phyloP scores from a whole-genome alignment of 495 filamentous ascomycete genomes.

The Penicillium odoratum region DNA sequence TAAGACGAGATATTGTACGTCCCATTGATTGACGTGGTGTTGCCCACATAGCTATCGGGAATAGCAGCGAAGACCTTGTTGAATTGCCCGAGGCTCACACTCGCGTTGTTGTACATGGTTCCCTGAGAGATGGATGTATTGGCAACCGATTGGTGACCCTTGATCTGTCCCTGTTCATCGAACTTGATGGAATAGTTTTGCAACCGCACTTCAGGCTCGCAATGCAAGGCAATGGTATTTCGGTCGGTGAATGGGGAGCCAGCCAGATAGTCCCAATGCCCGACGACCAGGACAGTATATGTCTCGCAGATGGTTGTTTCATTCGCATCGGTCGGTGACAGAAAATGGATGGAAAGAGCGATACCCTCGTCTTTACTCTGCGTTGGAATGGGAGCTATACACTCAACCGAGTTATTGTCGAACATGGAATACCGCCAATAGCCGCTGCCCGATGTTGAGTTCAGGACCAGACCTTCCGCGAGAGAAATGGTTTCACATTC shows the following conservation, averaged over 20 bases:
- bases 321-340: slow-evolving; percentile 28
- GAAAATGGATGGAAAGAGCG: slow-evolving; percentile 39
- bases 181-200: slow-evolving; percentile 33
- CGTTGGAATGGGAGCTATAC: slow-evolving; percentile 29
- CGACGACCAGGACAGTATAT: slow-evolving; percentile 38
- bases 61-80: slow-evolving; percentile 45
- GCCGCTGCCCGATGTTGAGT: slow-evolving; percentile 12
- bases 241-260: slow-evolving; percentile 24
- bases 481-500: slow-evolving; percentile 29
- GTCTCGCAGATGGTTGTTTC: slow-evolving; percentile 35
- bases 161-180: slow-evolving; percentile 37
- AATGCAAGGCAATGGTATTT: slow-evolving; percentile 42
- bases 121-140: slow-evolving; percentile 29
- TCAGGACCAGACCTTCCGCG: slow-evolving; percentile 14
- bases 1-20: slow-evolving; percentile 36
- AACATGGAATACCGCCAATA: slow-evolving; percentile 37
- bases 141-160: slow-evolving; percentile 15
- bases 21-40: slow-evolving; percentile 27
- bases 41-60: slow-evolving; percentile 37
- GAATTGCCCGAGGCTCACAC: slow-evolving; percentile 41
- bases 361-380: slow-evolving; percentile 28
- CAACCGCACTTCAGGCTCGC: slow-evolving; percentile 31
- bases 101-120: slow-evolving; percentile 41
- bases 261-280: slow-evolving; percentile 40
- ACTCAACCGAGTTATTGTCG: slow-evolving; percentile 26